phyloP scores from a whole-genome alignment of 495 filamentous ascomycete species.

The Xylaria sp. region DNA sequence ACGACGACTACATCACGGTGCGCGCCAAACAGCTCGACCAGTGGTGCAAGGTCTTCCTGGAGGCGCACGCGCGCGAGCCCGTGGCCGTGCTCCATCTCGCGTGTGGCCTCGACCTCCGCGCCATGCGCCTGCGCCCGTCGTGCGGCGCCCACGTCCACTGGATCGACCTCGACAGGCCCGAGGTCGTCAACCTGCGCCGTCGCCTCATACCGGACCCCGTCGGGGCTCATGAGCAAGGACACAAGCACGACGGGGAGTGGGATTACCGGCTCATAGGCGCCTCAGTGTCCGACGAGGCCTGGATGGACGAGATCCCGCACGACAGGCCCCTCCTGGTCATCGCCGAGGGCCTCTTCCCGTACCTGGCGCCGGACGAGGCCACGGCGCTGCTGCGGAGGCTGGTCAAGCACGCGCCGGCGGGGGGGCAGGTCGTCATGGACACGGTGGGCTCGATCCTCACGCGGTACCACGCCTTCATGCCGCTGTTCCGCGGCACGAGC shows the following conservation, averaged over 20 bases:
- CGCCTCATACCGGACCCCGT: conserved; percentile 17
- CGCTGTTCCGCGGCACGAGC: conserved; percentile 10
- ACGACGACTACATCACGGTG: conserved; percentile 20
- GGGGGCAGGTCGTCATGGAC: conserved; percentile 31
- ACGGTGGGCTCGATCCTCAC: conserved; percentile 24
- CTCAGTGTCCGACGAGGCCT: conserved; percentile 26
- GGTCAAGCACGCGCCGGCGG: conserved; percentile 24
- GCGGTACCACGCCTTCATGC: conserved; percentile 13
- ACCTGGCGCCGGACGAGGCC: conserved; percentile 26
- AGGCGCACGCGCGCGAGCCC: conserved; percentile 15
- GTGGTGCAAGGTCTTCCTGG: conserved; percentile 30
- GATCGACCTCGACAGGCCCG: conserved; percentile 35
- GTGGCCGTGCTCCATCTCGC: conserved; percentile 34
- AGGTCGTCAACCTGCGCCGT: conserved; percentile 32
- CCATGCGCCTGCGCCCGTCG: conserved; percentile 21
- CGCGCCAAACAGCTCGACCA: conserved; percentile 31
- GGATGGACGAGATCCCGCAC: conserved; percentile 30
- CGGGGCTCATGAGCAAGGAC: background rate
- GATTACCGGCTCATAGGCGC: conserved; percentile 30
- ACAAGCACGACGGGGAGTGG: too few relatives aligned
- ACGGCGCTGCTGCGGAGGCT: conserved; percentile 24
- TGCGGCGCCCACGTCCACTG: conserved; percentile 29
- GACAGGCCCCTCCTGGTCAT: conserved; percentile 35
- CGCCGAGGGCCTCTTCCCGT: conserved; percentile 35
- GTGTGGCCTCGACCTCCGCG: conserved; percentile 34